Percentiles rank a stretch among this genome's conserved stretches.
Evolutionary conservation across 1,139 yeast genomes (phyloP).

Genomic region (Wickerhamomyces sp.): DNA sequence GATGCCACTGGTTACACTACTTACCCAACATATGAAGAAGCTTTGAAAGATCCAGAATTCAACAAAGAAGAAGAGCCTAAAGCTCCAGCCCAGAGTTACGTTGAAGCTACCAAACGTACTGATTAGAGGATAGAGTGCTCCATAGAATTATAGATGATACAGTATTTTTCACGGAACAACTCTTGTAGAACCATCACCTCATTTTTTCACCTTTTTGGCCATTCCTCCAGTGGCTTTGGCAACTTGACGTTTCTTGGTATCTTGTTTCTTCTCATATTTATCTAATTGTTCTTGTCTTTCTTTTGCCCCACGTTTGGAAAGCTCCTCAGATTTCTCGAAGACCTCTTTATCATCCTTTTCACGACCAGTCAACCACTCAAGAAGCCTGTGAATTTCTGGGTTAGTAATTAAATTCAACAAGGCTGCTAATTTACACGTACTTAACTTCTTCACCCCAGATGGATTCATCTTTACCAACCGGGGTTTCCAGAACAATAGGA

Average conservation of each 20-base stretch:
- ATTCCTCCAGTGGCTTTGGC: conserved; percentile 11
- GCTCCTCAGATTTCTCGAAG: conserved; percentile 39
- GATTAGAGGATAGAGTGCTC: background rate
- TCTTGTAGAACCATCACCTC: background rate
- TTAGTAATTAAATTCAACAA: conserved; percentile 19
- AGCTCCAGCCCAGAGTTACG: background rate
- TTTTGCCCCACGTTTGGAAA: conserved; percentile 51
- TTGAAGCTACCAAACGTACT: background rate
- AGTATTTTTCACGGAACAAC: background rate
- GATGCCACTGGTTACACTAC: conserved; percentile 31
- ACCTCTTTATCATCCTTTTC: conserved; percentile 51
- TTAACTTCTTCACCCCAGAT: conserved; percentile 84
- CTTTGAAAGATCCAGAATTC: conserved; percentile 1
- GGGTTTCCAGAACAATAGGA: conserved; percentile 90
- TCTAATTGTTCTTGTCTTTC: conserved; percentile 45
- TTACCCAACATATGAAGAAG: conserved; percentile 18
- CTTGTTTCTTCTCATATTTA: conserved; percentile 31
- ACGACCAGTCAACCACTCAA: conserved; percentile 65
- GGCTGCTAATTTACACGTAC: conserved; percentile 23
- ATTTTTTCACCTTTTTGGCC: conserved; percentile 12
- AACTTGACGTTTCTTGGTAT: conserved; percentile 20
- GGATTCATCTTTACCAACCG: conserved; percentile 51
- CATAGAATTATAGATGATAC: background rate
- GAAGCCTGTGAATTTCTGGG: conserved; percentile 21
- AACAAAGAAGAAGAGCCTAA: background rate